Evolutionary conservation across 495 filamentous ascomycete genomes (phyloP), one percentile per base, ranked within the genome.

Genomic region (Alectoria sarmentosa): DNA sequence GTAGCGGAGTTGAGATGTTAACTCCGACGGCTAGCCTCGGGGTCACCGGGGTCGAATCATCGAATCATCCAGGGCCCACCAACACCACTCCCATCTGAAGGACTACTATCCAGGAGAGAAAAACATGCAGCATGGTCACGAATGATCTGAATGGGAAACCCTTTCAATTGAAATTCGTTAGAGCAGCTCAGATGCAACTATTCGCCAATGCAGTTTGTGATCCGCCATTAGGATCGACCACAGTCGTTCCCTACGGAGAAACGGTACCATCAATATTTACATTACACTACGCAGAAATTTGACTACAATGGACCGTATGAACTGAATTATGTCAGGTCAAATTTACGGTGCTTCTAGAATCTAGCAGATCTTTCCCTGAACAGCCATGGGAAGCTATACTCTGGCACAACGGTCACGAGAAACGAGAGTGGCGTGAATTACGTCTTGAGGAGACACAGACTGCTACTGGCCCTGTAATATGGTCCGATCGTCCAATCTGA

Each of bases 341-440:
- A 4, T 88, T 94, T 65, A 85, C 82, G 21, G 89, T 90, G 21
- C 74, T 90, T n/a, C 76, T 96, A 37, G 89, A 91, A 65, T 82
- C 85, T 30, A 84, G 82, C 54, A 78, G 71, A 41, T 76, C 74
- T 58, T 79, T 83, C 39, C 78, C 78, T 2, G 70, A 82, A 10
- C 80, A 87, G 66, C 64, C 74, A 46, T 95, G 89, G 88, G 82
- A 94, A 70, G 81, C 88, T 9, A 80, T 86, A 39, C 76, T 96
- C 2, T 96, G 91, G 91, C 84, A 92, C 69, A 88, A 89, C 34
- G 80, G 83, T 58, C 64, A 69, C 48, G 70, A 70, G 54, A 69
- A 57, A 67, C 67, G 55, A 32, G 72, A 79, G 54, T 81, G 72
- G 76, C 69, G 62, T 49, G 70, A 73, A n/a, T 69, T 79, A 49